Evolutionary conservation across 2,329 filamentous ascomycete genomes (phyloP).

Genomic region (Ceratocystis destructans): DNA sequence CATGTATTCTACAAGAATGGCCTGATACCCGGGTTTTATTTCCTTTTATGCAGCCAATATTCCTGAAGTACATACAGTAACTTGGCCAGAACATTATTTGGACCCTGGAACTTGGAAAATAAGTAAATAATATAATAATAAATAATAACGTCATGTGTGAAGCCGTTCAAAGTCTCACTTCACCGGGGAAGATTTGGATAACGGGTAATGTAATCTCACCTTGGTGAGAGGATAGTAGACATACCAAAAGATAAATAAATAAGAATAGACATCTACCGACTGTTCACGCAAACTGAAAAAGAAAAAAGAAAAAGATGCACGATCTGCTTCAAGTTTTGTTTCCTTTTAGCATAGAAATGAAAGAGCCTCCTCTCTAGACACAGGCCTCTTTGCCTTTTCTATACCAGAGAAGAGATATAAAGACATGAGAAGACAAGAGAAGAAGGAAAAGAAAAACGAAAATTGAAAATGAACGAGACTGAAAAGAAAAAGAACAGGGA

Average conservation of each 20-base stretch:
- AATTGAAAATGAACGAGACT: background rate
- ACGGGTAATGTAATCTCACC: background rate
- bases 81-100: background rate
- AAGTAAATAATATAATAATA: background rate
- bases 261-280: background rate
- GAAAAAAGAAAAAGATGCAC: background rate
- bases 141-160: background rate
- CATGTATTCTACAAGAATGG: too few species aligned
- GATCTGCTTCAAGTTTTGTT: background rate
- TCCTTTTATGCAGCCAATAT: background rate
- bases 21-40: background rate
- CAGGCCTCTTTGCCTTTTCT: background rate
- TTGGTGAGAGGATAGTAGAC: background rate
- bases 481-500: background rate
- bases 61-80: background rate
- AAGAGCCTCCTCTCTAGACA: background rate
- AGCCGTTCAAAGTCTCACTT: background rate
- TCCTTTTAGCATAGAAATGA: background rate
- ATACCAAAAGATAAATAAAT: background rate
- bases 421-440: background rate
- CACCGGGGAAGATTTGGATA: background rate
- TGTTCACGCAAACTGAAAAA: background rate
- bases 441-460: conserved; percentile 10
- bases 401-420: background rate
- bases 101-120: background rate